Evolutionary conservation across 805 yeast species (phyloP), one percentile per base, ranked within the genome.

Genomic region (Candida orba): DNA sequence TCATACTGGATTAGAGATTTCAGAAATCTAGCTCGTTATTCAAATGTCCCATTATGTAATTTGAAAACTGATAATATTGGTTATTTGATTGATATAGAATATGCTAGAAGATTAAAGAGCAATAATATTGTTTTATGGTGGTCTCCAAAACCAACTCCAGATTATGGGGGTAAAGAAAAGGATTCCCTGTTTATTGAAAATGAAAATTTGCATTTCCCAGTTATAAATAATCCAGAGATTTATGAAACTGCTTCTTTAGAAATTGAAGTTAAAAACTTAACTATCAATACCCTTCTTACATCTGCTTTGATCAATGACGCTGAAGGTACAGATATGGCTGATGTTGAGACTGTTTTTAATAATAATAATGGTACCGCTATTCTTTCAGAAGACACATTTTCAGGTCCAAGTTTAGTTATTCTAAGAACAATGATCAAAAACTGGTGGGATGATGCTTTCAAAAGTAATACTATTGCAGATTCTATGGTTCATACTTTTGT

Each of bases 391-490:
- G 95, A 91, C 60, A 76, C 95, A 0, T 90, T 91, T 53, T 82
- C 90, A 10, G 73, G 80, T 0, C 77, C 84, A 1, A 85, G 96
- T 3, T 68, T 93, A 48, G 62, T 70, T 9, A 83, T 83, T 2
- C 68, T 93, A 44, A 75, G 95, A 56, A 61, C 72, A 8, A 67
- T 93, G 74, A 84, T 93, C 12, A 87, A 84, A 54, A 79, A 73
- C 29, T 88, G 96, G 96, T 91, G 97, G 96, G 95, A 88, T 55
- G 84, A 80, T 56, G 97, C 96, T 0, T 64, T 85, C 43, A 67
- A 69, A 18, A 78, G 77, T 43, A 76, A 83, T 52, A 52, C 68
- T 8, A 79, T 81, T 46, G 96, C 96, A 0, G 97, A 90, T 60
- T 69, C 85, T 1, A 75, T 90, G 75, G 82, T 89, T 48, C 86